A percentile compares a stretch with the other conserved stretches of the same genome.
Evolutionary conservation across 176 grass and related monocot genomes (phyloP).

Genomic region (Aegilops bicornis): DNA sequence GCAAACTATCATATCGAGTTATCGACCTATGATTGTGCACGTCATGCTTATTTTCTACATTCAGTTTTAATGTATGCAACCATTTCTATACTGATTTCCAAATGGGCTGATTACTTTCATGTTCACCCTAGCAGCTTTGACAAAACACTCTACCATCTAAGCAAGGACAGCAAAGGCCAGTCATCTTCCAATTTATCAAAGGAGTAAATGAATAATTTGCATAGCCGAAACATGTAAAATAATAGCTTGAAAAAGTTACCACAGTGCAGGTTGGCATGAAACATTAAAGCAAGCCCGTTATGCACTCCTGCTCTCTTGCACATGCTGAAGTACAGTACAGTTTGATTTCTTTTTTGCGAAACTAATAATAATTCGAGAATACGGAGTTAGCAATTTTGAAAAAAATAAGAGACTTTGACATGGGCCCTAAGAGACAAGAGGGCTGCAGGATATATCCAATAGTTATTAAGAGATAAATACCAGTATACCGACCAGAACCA

Average conservation of each 20-base stretch:
- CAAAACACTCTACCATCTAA: too few relatives aligned
- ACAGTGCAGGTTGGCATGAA: too few relatives aligned
- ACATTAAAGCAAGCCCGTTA: neutral
- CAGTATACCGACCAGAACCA: neutral
- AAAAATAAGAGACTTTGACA: neutral
- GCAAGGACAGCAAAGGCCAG: too few relatives aligned
- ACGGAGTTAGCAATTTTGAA: neutral
- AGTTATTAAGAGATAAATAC: neutral
- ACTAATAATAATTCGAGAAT: too few relatives aligned
- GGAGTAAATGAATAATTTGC: too few relatives aligned
- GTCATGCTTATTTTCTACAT: neutral
- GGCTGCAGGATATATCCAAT: neutral
- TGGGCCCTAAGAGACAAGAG: neutral
- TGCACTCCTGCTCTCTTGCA: neutral
- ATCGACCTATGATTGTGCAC: neutral
- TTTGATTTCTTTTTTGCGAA: neutral
- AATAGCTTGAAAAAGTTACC: too few relatives aligned
- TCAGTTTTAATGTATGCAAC: neutral
- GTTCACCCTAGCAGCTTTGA: too few relatives aligned
- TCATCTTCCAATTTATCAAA: too few relatives aligned
- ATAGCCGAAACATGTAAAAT: too few relatives aligned
- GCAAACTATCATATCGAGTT: neutral
- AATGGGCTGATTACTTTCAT: too few relatives aligned
- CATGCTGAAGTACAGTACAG: neutral
- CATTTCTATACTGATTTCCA: neutral